Evolutionary conservation across 345 rosid species (phyloP), one percentile per base, ranked within the genome.

Genomic region (Gynandropsis gynandra): DNA sequence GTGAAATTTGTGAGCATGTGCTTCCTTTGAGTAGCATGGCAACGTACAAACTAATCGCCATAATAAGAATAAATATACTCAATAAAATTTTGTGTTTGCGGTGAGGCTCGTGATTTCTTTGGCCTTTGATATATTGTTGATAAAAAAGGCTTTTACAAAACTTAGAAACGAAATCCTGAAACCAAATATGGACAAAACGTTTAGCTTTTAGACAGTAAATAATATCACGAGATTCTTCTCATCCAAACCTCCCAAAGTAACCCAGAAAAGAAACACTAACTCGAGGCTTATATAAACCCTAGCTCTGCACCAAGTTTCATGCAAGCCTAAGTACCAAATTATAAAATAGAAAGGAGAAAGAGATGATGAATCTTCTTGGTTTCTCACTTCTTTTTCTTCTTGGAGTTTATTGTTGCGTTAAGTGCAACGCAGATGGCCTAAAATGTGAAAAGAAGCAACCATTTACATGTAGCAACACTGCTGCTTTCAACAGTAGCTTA

Each of bases 201-300:
- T 24, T 2, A 24, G 29, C 29, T 24, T 24, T 5, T 24, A 24
- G n/a, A 24, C 29, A 58, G 47, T 5, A 16, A 39, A 29, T 4
- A 20, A 63, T 40, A 10, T n/a, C 56, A 56, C 58, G 47, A 43
- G 62, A 13, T 21, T 50, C 36, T 41, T 56, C 41, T 56, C 40
- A 42, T 11, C 11, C 27, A 49, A 42, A 50, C 47, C 62, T 56
- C 68, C 18, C 33, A 48, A 42, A 48, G 21, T 3, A 32, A 46
- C 12, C 43, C n/a, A n/a, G 32, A 11, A 42, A 18, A 15, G 21
- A 52, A 13, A 31, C 7, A 52, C 24, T 40, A 16, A 38, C 41
- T 17, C 33, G 16, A 37, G 10, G 59, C 60, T n/a, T 62, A 62
- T 62, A 62, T 54, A 62, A 54, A 62, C 67, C 66, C 54, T 46